Conservation (phyloP, 148 eudicot species). For the Chenopodium suecicum region DNA sequence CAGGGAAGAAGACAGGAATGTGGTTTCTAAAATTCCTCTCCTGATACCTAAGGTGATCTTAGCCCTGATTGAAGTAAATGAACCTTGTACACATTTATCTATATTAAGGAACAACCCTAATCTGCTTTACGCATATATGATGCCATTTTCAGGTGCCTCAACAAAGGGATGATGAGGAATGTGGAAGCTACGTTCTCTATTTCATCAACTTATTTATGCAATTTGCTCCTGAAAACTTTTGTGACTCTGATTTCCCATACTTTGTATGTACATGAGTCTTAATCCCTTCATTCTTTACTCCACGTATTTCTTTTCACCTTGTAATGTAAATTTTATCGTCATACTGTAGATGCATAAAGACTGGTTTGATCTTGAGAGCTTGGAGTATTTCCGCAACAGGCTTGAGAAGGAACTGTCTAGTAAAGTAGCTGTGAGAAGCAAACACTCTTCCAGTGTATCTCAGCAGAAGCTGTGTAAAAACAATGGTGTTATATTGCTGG, state of each 20-base stretch:
- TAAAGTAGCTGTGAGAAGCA: not conserved
- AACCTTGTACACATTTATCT: too few species aligned
- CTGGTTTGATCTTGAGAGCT: slow-evolving; percentile 48
- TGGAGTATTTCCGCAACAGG: slow-evolving; percentile 37
- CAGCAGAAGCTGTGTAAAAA: slow-evolving; percentile 1
- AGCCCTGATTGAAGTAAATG: not conserved
- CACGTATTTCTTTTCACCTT: not conserved
- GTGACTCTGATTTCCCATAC: slow-evolving; percentile 43
- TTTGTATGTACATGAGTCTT: slow-evolving; percentile 40
- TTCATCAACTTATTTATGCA: slow-evolving; percentile 47
- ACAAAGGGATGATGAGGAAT: slow-evolving; percentile 45
- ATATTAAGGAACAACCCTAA: not conserved
- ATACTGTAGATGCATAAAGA: slow-evolving; percentile 41
- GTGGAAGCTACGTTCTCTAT: slow-evolving; percentile 58
- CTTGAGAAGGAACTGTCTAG: slow-evolving; percentile 33
- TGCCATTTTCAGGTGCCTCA: slow-evolving; percentile 63
- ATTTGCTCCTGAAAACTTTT: slow-evolving; percentile 45
- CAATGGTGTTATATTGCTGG: not conserved
- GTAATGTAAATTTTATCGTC: not conserved
- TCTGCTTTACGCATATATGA: not conserved
- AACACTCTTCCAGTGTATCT: not conserved
- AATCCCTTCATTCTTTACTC: not conserved
- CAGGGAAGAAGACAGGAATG: slow-evolving; percentile 30
- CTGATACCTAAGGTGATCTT: slow-evolving; percentile 58
- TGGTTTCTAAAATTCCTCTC: slow-evolving; percentile 46